Base-by-base conservation (phyloP, 805 yeast genomes). In the Scheffersomyces amazonensis region DNA sequence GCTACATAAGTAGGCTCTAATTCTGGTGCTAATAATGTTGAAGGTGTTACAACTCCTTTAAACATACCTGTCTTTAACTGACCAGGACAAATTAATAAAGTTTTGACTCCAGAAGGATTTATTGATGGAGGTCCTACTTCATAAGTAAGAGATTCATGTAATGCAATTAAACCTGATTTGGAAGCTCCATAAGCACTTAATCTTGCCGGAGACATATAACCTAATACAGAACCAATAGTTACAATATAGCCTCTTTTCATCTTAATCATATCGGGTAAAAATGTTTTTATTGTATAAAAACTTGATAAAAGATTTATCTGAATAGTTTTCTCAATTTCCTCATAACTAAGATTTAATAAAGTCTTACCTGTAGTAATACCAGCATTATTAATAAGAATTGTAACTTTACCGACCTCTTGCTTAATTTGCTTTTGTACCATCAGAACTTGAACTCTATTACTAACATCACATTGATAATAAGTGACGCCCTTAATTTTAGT, bases 171-270 rank as follows among this genome's bases (percentile, higher is more conserved):
- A 0, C 95, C 97, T 0, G 95, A 82, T 56, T 91, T 91, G 12
- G 95, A 77, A 0, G 97, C 96, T 0, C 96, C 96, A 54, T 91
- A 91, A 0, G 85, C 85, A 32, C 82, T 81, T 40, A 87, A 68
- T 16, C 83, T 69, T 8, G 95, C 90, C 0, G 97, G 97, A 0
- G 93, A 75, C 69, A 86, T 73, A 46, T 83, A 81, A 0, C 96
- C 97, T 38, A 91, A 66, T 0, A 87, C 89, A 0, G 96, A 87
- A 0, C 95, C 87, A 28, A 91, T 69, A 2, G 89, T 86, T 22
- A 90, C 80, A 16, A 91, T 71, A 54, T 80, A 85, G 0, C 97
- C 96, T 32, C 91, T 64, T 40, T 71, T 66, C 16, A 54, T 42
- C 16, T 47, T 55, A 2, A 86, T 44, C 91, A 91, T 87, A 29